A percentile compares a stretch with the other conserved stretches of the same genome.
Conservation (phyloP, 768 basidiomycete genomes). For the Wakefieldia striispora region DNA sequence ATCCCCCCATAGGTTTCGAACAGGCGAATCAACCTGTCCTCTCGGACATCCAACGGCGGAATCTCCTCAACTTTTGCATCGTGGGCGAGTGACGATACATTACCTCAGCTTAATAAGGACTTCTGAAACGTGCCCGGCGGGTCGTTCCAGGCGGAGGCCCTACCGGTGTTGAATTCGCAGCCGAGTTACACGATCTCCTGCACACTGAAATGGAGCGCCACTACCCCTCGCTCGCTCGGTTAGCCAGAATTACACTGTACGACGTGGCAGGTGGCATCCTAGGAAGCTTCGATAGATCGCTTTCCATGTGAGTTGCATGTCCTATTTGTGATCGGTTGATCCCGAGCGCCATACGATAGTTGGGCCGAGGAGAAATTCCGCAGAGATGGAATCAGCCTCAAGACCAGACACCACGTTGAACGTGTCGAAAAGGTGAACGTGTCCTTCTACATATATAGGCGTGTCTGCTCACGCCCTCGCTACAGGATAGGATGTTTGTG, state of each 20-base stretch:
- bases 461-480: constrained; percentile 4
- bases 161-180: constrained; percentile 81
- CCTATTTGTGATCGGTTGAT: constrained; percentile 1
- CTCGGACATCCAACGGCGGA: constrained; percentile 69
- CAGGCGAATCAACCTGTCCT: constrained; percentile 81
- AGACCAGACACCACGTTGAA: constrained; percentile 72
- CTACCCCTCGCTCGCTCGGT: constrained; percentile 60
- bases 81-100: constrained; percentile 55
- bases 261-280: constrained; percentile 81
- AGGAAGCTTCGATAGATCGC: constrained; percentile 65
- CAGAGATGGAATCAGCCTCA: constrained; percentile 71
- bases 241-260: constrained; percentile 74
- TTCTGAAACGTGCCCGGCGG: constrained; percentile 3
- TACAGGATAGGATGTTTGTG: constrained; percentile 63
- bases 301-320: constrained; percentile 48
- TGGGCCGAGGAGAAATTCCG: constrained; percentile 70
- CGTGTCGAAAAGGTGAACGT: constrained; percentile 54
- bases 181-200: constrained; percentile 77
- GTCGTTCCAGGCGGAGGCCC: constrained; percentile 60
- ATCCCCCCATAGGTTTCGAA: constrained; percentile 58
- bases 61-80: constrained; percentile 82
- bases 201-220: constrained; percentile 59
- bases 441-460: constrained; percentile 6
- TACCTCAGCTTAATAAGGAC: neutral
- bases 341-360: constrained; percentile 31